These are phyloP conservation scores for Cyclotella atomus DNA, from an alignment of 108 stramenopile genomes.

Conservation along the genomic window DNA sequence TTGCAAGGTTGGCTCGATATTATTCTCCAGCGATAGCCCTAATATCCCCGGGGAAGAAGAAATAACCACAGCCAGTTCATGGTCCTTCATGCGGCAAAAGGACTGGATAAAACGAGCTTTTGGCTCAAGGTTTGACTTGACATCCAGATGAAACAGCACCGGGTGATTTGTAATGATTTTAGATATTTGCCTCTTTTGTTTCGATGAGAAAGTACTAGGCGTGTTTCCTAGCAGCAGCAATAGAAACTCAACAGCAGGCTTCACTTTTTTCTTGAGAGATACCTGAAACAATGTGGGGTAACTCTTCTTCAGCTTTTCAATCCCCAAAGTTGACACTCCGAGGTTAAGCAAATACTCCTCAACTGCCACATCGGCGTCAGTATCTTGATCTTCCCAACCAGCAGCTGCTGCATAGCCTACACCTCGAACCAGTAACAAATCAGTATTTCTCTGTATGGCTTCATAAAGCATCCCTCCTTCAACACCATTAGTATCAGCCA, in stretches of 20 bases:
- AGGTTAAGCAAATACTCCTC: conserved; percentile 56
- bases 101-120: conserved; percentile 54
- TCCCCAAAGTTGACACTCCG: conserved; percentile 31
- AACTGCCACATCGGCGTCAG: conserved; percentile 10
- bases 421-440: conserved; percentile 67
- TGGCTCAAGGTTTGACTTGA: conserved; percentile 65
- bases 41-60: conserved; percentile 49
- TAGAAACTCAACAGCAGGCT: conserved; percentile 51
- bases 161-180: conserved; percentile 60
- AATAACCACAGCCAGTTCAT: conserved; percentile 43
- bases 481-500: conserved; percentile 24
- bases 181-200: conserved; percentile 38
- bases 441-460: conserved; percentile 75
- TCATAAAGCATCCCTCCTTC: conserved; percentile 55
- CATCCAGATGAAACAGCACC: conserved; percentile 59
- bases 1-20: conserved; percentile 57
- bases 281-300: conserved; percentile 70
- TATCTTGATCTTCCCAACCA: conserved; percentile 16
- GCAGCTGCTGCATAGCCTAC: conserved; percentile 51
- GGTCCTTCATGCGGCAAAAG: conserved; percentile 36
- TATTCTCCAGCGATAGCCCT: conserved; percentile 54
- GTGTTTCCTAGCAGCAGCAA: conserved; percentile 17
- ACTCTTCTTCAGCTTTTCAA: conserved; percentile 54
- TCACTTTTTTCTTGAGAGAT: conserved; percentile 44
- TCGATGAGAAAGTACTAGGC: neutral